phyloP scores from a whole-genome alignment of 78 protist species.

The Tieghemostelium lacteum region DNA sequence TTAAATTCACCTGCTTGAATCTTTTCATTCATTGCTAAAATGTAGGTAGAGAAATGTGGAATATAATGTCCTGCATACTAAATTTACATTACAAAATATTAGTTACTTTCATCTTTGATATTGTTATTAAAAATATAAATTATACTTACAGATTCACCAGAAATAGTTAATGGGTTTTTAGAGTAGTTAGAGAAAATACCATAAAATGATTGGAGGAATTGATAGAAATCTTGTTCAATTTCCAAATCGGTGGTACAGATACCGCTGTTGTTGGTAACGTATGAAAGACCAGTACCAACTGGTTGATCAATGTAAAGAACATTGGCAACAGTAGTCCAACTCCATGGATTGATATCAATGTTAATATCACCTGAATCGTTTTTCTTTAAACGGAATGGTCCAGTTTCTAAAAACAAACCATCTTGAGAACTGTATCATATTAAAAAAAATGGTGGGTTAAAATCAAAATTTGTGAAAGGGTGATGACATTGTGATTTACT shows the following conservation, averaged over 20 bases:
- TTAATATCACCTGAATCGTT: not conserved
- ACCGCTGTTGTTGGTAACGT: not conserved
- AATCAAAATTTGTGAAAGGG: not conserved
- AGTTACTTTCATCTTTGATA: not conserved
- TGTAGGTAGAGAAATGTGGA: conserved; percentile 27
- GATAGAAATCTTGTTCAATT: conserved; percentile 39
- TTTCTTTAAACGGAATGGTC: conserved; percentile 29
- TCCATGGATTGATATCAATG: conserved; percentile 41
- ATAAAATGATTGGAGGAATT: conserved; percentile 33
- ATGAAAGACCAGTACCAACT: conserved; percentile 54
- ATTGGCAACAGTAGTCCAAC: conserved; percentile 61
- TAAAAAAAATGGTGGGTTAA: not conserved
- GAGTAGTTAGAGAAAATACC: conserved; percentile 3
- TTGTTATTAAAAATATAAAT: not conserved
- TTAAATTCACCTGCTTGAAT: not conserved
- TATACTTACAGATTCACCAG: conserved; percentile 10
- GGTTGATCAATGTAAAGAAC: conserved; percentile 53
- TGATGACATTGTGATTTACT: too few species aligned
- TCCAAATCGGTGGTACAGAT: conserved; percentile 12
- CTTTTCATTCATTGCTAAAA: conserved; percentile 28
- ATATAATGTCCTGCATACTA: conserved; percentile 55
- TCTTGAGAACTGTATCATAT: not conserved
- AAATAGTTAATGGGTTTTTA: not conserved
- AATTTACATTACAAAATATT: not conserved
- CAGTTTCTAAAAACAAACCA: conserved; percentile 32